Evolutionary conservation across 495 filamentous ascomycete species (phyloP), one percentile per base, ranked within the genome.

Genomic region (Aspergillus egyptiacus): DNA sequence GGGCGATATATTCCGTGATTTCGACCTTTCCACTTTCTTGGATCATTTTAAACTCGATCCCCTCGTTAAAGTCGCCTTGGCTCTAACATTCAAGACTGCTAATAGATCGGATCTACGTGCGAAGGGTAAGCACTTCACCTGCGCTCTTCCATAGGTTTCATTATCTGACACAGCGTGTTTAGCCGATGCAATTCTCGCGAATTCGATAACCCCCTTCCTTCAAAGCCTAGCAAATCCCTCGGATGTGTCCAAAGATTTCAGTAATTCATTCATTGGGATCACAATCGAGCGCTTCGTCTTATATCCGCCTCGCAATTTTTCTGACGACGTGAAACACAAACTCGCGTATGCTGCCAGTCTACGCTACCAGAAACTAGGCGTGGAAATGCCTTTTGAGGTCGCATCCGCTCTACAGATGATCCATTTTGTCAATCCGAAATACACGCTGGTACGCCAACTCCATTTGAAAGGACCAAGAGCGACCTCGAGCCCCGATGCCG

Each of bases 41-140:
- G 85, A 90, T 43, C 89, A 96, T 61, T 96, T 97, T 73, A 85
- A 89, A 52, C 75, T 99, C 27, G 88, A 95, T 65, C 81, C 89
- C 7, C 58, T 96, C 13, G 77, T 89, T 58, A 95, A 94, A 73
- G 85, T 87, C 14, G 74, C 91, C n/a, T 74, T 99, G 34, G 89
- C 89, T 20, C 71, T 95, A 37, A 89, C 91, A 3, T 94, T 94
- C 60, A 93, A 91, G 65, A 79, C 82, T 27, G 84, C 81, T 6
- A 76, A 78, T 46, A 88, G 85, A 57, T 67, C 79, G 38, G 91
- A 96, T 65, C 71, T 97, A 41, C 85, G 87, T 56, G 84, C 80
- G 13, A 96, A 96, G 80, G 91, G 93, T 96, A 69, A 60, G 64
- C 22, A 13, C 14, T 11, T 38, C 22, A 35, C 3, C 4, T 19